phyloP scores from a whole-genome alignment of 495 filamentous ascomycete genomes.

The Talaromyces wortmannii region DNA sequence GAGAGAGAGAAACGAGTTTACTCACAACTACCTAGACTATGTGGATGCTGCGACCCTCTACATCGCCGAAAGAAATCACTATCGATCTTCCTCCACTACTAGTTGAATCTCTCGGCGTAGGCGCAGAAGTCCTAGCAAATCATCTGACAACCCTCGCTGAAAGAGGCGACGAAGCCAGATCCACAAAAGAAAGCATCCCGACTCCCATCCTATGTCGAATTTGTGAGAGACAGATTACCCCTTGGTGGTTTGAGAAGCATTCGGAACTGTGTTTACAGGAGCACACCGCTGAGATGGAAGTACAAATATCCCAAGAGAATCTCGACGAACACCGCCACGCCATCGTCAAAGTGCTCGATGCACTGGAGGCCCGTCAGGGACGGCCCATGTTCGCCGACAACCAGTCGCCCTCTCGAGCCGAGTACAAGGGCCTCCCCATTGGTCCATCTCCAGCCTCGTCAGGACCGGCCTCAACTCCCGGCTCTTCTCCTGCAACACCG shows the following conservation, averaged over 20 bases:
- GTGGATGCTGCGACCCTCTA: constrained; percentile 98
- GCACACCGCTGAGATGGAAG: constrained; percentile 94
- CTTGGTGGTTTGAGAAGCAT: constrained; percentile 99
- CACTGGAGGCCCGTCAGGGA: constrained; percentile 74
- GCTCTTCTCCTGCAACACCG: constrained; percentile 61
- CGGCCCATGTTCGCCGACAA: constrained; percentile 55
- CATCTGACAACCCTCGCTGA: constrained; percentile 89
- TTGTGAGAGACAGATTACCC: constrained; percentile 94
- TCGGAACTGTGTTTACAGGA: constrained; percentile 94
- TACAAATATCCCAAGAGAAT: constrained; percentile 88
- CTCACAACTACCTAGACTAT: constrained; percentile 60
- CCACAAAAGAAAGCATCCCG: constrained; percentile 75
- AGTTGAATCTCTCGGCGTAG: constrained; percentile 88
- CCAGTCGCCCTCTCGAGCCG: constrained; percentile 50
- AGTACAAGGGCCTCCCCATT: constrained; percentile 88
- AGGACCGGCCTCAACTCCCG: constrained; percentile 54
- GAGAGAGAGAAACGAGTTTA: neutral
- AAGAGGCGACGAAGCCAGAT: constrained; percentile 81
- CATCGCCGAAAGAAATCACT: constrained; percentile 81
- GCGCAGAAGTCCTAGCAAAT: constrained; percentile 88
- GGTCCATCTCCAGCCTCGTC: constrained; percentile 60
- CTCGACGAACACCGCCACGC: constrained; percentile 88
- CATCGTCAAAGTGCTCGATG: constrained; percentile 94
- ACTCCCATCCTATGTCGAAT: constrained; percentile 90
- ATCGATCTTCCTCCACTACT: constrained; percentile 89